Base-by-base conservation (phyloP, 768 basidiomycete species). In the Phanerochaete carnosa region DNA sequence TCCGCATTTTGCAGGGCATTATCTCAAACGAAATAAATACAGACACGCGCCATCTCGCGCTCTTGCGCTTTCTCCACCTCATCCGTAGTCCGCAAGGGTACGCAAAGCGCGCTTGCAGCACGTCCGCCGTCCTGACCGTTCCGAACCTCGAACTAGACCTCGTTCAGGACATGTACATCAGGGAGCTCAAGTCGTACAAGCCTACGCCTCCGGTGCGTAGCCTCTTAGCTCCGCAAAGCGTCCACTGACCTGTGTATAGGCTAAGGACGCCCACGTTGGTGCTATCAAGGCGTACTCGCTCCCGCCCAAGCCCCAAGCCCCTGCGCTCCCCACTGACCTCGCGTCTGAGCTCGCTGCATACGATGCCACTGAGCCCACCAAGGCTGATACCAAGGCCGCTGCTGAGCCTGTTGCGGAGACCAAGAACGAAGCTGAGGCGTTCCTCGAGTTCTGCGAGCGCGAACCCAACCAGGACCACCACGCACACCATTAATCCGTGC, bases 101-200 rank as follows among this genome's bases (percentile, higher is more conserved):
- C 29, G 79, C 74, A 11, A 64, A 64, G 65, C 68, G 69, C 69
- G 70, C 59, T 60, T 58, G 30, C n/a, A 65, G 50, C 35, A 47
- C 58, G 69, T 64, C 68, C 68, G 57, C 71, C 67, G 22, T 50
- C 60, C 57, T 61, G 25, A 66, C 52, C 43, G 54, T 49, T 52
- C 49, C 49, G 35, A 35, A 16, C 13, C 50, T 6, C 32, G 23
- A 5, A 23, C 45, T 30, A 97, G 95, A 97, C 80, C 80, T 95
- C 71, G 82, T 98, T 56, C 92, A 95, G 83, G 94, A 97, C 64
- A 73, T 97, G 58, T 98, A 98, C 77, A 68, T 98, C 66, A 87
- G 82, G 70, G 90, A 96, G 79, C 82, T 98, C 69, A 95, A 91
- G 77, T 74, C 83, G 4, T 98, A 95, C 85, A 96, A 93, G 80